phyloP scores from a whole-genome alignment of 257 asterid genomes.

The Solanum piurae region DNA sequence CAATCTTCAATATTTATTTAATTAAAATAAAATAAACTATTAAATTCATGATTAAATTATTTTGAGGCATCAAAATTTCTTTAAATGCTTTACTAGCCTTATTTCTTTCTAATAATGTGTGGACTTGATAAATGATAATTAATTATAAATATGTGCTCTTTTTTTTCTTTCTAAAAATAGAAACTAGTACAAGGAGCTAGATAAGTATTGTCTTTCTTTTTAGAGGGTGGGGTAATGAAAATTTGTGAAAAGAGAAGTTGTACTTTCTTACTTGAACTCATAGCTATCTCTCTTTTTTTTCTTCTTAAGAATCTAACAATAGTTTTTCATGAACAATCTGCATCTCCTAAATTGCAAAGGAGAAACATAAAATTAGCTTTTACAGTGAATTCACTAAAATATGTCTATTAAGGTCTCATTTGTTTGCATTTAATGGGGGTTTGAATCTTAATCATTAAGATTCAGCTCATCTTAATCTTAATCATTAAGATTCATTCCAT shows the following conservation, averaged over 20 bases:
- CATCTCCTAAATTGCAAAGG: not conserved
- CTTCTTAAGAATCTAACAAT: not conserved
- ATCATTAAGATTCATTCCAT: too few species aligned
- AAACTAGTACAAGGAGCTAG: not conserved
- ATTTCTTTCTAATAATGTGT: not conserved
- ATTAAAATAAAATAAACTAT: too few species aligned
- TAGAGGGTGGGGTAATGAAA: not conserved
- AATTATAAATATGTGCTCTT: not conserved
- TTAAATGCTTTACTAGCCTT: not conserved
- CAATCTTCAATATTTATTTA: not conserved
- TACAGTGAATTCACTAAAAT: not conserved
- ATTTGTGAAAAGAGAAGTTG: not conserved
- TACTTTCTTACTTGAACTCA: not conserved
- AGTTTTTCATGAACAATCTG: not conserved
- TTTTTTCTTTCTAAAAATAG: not conserved
- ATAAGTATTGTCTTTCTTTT: not conserved
- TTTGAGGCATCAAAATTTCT: not conserved
- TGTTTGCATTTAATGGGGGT: too few species aligned
- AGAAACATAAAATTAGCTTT: not conserved
- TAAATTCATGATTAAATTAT: not conserved
- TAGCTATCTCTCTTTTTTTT: not conserved
- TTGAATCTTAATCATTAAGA: too few species aligned
- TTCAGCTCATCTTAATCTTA: too few species aligned
- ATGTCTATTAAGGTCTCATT: not conserved
- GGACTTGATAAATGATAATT: not conserved